Evolutionary conservation across 2,329 filamentous ascomycete species (phyloP).

Genomic region (Penicillium palitans): DNA sequence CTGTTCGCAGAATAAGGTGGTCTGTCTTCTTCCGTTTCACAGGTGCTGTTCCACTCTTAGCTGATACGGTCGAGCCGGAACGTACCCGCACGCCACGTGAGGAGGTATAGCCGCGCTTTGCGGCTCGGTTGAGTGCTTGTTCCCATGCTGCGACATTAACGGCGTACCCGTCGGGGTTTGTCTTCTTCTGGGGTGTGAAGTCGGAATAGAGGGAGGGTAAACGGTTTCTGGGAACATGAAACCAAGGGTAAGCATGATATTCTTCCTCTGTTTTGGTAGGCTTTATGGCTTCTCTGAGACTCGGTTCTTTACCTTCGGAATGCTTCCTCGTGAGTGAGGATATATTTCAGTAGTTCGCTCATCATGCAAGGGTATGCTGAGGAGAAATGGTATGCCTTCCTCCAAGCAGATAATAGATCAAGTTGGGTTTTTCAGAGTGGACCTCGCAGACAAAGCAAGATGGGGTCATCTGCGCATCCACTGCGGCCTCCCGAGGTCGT

Average conservation of each 20-base stretch:
- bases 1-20: conserved; percentile 53
- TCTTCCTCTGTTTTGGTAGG: background rate
- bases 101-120: conserved; percentile 62
- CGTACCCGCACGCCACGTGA: conserved; percentile 31
- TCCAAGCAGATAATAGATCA: background rate
- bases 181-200: conserved; percentile 69
- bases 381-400: background rate
- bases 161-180: conserved; percentile 81
- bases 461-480: conserved; percentile 1
- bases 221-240: conserved; percentile 59
- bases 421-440: background rate
- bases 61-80: conserved; percentile 12
- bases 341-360: conserved; percentile 67
- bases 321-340: conserved; percentile 60
- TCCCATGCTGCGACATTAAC: conserved; percentile 82
- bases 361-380: conserved; percentile 23
- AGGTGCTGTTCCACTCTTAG: background rate
- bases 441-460: background rate
- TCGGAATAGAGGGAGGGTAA: conserved; percentile 87
- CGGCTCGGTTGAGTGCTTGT: conserved; percentile 68
- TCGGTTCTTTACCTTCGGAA: conserved; percentile 55
- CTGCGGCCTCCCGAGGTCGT: background rate
- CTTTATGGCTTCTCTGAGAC: background rate
- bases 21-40: conserved; percentile 39
- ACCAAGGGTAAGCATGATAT: conserved; percentile 2